Conservation (phyloP, 2,329 filamentous ascomycete genomes). For the Shiraia sp. region DNA sequence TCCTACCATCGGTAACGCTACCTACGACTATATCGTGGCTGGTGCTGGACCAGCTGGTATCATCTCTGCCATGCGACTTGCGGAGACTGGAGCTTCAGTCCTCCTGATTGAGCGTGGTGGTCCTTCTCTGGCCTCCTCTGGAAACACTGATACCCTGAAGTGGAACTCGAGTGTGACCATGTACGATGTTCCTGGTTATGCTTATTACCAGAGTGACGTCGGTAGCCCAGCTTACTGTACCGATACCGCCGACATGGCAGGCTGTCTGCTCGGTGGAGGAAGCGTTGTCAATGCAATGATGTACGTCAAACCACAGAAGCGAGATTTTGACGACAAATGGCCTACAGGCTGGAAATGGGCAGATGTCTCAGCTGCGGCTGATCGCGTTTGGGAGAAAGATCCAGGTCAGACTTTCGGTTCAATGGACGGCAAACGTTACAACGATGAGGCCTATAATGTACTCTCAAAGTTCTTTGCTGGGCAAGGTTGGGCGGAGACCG, state of each 20-base stretch:
- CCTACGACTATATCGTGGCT: conserved; percentile 64
- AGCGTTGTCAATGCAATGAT: conserved; percentile 61
- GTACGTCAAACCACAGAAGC: conserved; percentile 38
- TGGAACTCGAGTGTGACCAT: conserved; percentile 44
- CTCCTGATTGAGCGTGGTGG: conserved; percentile 57
- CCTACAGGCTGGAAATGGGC: conserved; percentile 69
- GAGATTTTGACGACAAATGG: conserved; percentile 74
- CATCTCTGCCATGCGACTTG: conserved; percentile 61
- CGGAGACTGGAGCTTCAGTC: conserved; percentile 65
- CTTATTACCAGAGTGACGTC: conserved; percentile 38
- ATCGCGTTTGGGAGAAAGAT: conserved; percentile 71
- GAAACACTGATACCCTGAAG: conserved; percentile 30
- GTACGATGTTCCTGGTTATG: conserved; percentile 44
- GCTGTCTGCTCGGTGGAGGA: conserved; percentile 69
- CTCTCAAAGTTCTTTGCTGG: conserved; percentile 62
- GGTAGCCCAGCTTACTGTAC: conserved; percentile 53
- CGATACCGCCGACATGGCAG: conserved; percentile 72
- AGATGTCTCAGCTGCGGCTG: conserved; percentile 63
- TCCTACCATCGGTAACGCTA: conserved; percentile 48
- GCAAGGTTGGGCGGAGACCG: conserved; percentile 67
- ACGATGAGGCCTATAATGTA: conserved; percentile 67
- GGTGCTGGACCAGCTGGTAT: conserved; percentile 65
- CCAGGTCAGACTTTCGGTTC: conserved; percentile 70
- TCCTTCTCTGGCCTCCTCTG: conserved; percentile 36
- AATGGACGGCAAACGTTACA: conserved; percentile 65